Base-by-base conservation (phyloP, 2,329 filamentous ascomycete species). In the Anisogramma anomala region DNA sequence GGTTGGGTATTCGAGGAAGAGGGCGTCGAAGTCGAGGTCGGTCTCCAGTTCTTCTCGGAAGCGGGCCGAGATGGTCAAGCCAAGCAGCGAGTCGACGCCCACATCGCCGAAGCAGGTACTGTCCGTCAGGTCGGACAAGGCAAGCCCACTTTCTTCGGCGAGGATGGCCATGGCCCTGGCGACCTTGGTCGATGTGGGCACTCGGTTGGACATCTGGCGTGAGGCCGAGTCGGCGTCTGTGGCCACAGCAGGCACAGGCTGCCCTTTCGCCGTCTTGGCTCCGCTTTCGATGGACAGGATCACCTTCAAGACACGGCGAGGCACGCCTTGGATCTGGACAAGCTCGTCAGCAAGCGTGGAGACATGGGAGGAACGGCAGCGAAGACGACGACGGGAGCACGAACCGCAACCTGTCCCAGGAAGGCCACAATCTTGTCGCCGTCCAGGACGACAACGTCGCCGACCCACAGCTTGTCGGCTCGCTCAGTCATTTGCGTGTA, bases 331-430 rank as follows among this genome's bases (percentile, higher is more conserved):
- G 56, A 37, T 72, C 72, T 25, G 67, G 6, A 11, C 4, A 28
- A 28, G 13, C 11, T 14, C 4, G 10, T 13, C 10, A 28, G 9
- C n/a, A n/a, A n/a, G 6, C 26, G n/a, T 11, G 9, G 10, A 11
- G 11, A 6, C 23, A 11, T n/a, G 10, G 10, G 11, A 28, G 26
- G n/a, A 28, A 25, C 6, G 64, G 2, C 77, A 77, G 41, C 79
- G 77, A 47, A 83, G 62, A 56, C 83, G 72, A 50, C 76, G 69
- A 62, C 79, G 78, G 45, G 82, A 64, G 28, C 17, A 79, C 66
- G 51, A 72, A 72, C 52, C 78, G 76, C 25, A 77, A 77, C 41
- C 80, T 78, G 50, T 72, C 68, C 55, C 18, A 59, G 54, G 5
- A 70, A 52, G 33, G 64, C 69, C 10, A 72, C 65, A 27, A 72